phyloP scores from a whole-genome alignment of 2,329 filamentous ascomycete species.

The Ceratocystis cubensis region DNA sequence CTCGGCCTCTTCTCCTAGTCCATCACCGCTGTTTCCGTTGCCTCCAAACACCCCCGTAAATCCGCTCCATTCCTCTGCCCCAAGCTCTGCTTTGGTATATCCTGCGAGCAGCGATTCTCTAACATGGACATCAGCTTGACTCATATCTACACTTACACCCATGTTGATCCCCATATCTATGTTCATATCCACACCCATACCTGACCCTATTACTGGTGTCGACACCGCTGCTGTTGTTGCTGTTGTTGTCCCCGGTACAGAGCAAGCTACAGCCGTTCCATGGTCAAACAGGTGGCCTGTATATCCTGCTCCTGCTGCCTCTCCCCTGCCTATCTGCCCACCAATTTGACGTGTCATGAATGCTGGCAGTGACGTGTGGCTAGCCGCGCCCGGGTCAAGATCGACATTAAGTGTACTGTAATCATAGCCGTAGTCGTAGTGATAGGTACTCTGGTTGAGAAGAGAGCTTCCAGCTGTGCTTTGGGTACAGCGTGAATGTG shows the following conservation, averaged over 20 bases:
- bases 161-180: neutral
- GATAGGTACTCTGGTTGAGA: neutral
- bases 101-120: neutral
- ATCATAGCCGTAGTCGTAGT: neutral
- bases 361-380: neutral
- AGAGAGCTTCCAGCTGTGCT: neutral
- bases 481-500: neutral
- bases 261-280: slow-evolving; percentile 41
- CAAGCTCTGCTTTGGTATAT: neutral
- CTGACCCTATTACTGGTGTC: neutral
- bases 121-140: neutral
- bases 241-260: neutral
- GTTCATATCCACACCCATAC: neutral
- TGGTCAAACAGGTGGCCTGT: slow-evolving; percentile 46
- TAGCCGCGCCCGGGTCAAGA: neutral
- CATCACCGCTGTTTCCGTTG: neutral
- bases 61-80: neutral
- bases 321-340: neutral
- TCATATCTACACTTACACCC: neutral
- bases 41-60: neutral
- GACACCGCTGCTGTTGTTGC: neutral
- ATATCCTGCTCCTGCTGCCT: slow-evolving; percentile 27
- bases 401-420: neutral
- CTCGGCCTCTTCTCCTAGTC: neutral
- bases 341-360: neutral